Percentiles rank a stretch among this genome's conserved stretches.
Evolutionary conservation across 306 rosid genomes (phyloP).

Genomic region (Dalbergia cultrata): DNA sequence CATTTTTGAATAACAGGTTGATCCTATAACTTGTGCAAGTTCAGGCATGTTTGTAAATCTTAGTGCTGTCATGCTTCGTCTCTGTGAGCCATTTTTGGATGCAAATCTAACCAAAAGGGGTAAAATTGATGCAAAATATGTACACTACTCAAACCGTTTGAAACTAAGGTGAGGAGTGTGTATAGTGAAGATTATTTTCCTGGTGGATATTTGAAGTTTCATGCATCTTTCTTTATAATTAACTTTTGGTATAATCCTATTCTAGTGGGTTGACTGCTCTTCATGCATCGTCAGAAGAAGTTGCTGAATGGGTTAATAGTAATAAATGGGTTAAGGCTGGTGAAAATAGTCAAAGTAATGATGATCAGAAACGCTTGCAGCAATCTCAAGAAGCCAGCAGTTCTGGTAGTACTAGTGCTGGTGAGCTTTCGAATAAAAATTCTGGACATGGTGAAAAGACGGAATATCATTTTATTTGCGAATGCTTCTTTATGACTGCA

Average conservation of each 20-base stretch:
- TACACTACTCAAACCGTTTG: conserved; percentile 77
- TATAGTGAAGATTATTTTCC: conserved; percentile 21
- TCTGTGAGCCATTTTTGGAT: conserved; percentile 95
- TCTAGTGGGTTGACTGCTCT: conserved; percentile 95
- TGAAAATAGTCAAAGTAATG: conserved; percentile 52
- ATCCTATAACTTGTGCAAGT: conserved; percentile 92
- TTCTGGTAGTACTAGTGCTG: conserved; percentile 72
- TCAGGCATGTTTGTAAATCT: conserved; percentile 99
- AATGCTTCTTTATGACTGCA: conserved; percentile 99
- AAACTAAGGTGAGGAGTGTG: conserved; percentile 74
- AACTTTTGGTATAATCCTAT: conserved; percentile 53
- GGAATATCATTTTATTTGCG: conserved; percentile 89
- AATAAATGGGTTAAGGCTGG: conserved; percentile 53
- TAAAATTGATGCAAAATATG: conserved; percentile 91
- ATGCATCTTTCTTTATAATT: conserved; percentile 41
- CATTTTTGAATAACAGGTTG: conserved; percentile 67
- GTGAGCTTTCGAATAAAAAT: conserved; percentile 55
- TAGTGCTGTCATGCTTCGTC: conserved; percentile 94
- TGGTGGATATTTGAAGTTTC: conserved; percentile 42
- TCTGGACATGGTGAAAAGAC: conserved; percentile 61
- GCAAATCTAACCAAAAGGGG: conserved; percentile 86
- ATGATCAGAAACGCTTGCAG: conserved; percentile 71
- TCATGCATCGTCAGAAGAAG: conserved; percentile 96
- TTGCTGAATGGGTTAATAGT: conserved; percentile 81
- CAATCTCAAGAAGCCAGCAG: conserved; percentile 94